phyloP scores from a whole-genome alignment of 2,329 filamentous ascomycete species.

The Colletotrichum limetticola region DNA sequence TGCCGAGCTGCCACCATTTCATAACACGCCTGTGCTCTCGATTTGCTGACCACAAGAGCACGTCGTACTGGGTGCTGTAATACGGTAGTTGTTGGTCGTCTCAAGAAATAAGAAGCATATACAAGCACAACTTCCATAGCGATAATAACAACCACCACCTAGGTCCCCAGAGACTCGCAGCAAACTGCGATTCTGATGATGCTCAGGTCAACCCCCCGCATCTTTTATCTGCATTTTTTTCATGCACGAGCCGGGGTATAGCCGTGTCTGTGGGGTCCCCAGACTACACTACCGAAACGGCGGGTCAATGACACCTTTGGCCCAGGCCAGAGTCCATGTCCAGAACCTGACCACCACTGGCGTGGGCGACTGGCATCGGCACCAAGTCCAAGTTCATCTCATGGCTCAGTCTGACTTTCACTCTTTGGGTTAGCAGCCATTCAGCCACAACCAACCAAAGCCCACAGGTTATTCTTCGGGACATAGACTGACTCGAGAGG shows the following conservation, averaged over 20 bases:
- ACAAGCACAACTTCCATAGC: not conserved
- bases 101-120: not conserved
- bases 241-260: not conserved
- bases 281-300: slow-evolving; percentile 3
- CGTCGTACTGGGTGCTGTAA: not conserved
- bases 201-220: slow-evolving; percentile 1
- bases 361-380: not conserved
- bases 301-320: slow-evolving; percentile 5
- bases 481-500: slow-evolving; percentile 9
- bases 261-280: slow-evolving; percentile 4
- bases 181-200: not conserved
- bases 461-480: slow-evolving; percentile 12
- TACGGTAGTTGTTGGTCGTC: not conserved
- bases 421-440: slow-evolving; percentile 6
- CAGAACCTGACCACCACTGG: not conserved
- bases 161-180: not conserved
- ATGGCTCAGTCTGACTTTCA: not conserved
- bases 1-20: not conserved
- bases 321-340: not conserved
- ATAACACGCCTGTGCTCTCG: not conserved
- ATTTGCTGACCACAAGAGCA: too few species aligned
- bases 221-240: not conserved
- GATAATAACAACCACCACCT: too few species aligned
- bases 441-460: slow-evolving; percentile 8
- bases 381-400: slow-evolving; percentile 8